These are phyloP conservation scores for Ogataea polymorpha DNA, from an alignment of 805 yeast species.

Conservation along the genomic window DNA sequence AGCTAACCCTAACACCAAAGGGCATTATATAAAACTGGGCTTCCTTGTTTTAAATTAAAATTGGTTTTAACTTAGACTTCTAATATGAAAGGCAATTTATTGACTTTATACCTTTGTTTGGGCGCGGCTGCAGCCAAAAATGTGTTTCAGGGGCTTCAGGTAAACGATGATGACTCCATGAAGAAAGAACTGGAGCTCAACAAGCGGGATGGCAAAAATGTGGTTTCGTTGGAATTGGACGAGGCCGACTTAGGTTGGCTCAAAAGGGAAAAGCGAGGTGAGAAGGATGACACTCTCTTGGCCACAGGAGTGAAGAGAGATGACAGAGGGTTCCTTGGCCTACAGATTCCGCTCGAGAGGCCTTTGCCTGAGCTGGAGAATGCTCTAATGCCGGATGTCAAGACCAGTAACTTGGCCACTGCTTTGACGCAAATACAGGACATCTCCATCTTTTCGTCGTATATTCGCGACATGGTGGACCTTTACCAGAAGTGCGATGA, in stretches of 20 bases:
- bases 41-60: constrained; percentile 4
- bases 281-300: too few species aligned
- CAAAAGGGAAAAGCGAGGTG: neutral
- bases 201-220: constrained; percentile 24
- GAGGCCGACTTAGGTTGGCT: constrained; percentile 12
- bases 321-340: constrained; percentile 5
- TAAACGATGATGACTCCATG: constrained; percentile 9
- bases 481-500: constrained; percentile 46
- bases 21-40: neutral
- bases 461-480: constrained; percentile 60
- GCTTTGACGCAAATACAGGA: constrained; percentile 39
- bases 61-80: neutral
- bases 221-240: constrained; percentile 16
- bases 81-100: constrained; percentile 1
- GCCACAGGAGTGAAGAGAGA: constrained; percentile 7
- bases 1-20: too few species aligned
- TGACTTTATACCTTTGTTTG: constrained; percentile 5
- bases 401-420: constrained; percentile 33
- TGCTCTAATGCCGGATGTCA: constrained; percentile 27
- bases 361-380: constrained; percentile 6
- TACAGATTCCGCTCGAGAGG: constrained; percentile 4
- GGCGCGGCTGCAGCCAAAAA: constrained; percentile 14
- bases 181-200: constrained; percentile 11
- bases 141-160: constrained; percentile 13
- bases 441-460: constrained; percentile 63